Base-by-base conservation (phyloP, 768 basidiomycete species). In the Albatrellus ellisii region DNA sequence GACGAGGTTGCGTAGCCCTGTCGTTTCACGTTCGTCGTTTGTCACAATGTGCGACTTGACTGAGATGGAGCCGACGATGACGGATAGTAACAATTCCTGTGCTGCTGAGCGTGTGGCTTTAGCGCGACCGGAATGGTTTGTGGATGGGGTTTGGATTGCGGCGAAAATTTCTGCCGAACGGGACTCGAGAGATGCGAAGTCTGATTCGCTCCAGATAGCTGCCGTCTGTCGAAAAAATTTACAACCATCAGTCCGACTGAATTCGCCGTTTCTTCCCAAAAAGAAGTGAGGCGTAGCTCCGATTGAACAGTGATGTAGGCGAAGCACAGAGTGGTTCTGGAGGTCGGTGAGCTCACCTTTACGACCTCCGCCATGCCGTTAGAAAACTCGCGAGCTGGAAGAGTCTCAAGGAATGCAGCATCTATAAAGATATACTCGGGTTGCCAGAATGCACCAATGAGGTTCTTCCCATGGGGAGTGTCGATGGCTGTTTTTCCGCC, bases 401-500 rank as follows among this genome's bases (percentile, higher is more conserved):
- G 77, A 1, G 88, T 91, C 55, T 91, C 88, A 43, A 99, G 74
- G 69, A 95, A 94, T 1, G 92, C 84, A 20, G 87, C 83, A 58
- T 99, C 95, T 50, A 97, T 94, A 63, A 99, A 99, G 56, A 98
- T 82, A 66, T 82, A 97, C 53, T 85, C 77, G 0, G 95, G 95
- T 61, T 98, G 94, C 88, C 90, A 91, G 68, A 98, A 99, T 4
- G 94, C 85, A 45, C 95, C 95, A 51, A 99, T 89, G 50, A 98
- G 73, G 62, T 99, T 99, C 67, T 99, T 99, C 42, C 95, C 95
- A 49, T 90, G 87, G 2, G 89, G 90, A 0, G 94, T 97, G 58
- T 99, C 95, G 47, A 98, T 91, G n/a, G 95, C 94, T 0, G 95
- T 99, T 69, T 97, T 99, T 26, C 95, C 94, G 4, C 95, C 95